Percentiles rank a stretch among this genome's conserved stretches.
Conservation (phyloP, 495 filamentous ascomycete genomes). For the Penicillium argentinense region DNA sequence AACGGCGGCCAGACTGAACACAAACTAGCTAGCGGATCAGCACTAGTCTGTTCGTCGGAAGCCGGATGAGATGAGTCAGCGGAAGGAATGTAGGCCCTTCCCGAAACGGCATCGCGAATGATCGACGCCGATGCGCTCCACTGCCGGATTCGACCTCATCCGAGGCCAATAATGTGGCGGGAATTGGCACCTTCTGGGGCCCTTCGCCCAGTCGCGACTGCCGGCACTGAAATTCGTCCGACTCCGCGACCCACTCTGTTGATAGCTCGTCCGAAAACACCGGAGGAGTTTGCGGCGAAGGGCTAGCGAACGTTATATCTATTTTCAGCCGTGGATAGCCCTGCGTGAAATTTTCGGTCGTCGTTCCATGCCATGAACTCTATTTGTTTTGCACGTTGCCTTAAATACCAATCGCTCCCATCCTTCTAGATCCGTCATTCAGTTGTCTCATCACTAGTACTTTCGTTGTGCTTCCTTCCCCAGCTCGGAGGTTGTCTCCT, state of each 20-base stretch:
- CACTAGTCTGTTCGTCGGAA: not conserved
- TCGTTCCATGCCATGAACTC: not conserved
- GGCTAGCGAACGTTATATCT: conserved; percentile 1
- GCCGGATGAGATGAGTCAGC: conserved; percentile 2
- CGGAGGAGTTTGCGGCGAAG: not conserved
- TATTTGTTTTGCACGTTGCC: not conserved
- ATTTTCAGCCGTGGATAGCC: not conserved
- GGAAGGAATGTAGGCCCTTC: not conserved
- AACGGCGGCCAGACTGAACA: no score
- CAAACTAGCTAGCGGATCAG: no score
- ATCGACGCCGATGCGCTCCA: conserved; percentile 3
- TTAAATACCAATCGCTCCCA: no score
- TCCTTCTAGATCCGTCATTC: not conserved
- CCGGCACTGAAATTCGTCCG: conserved; percentile 5
- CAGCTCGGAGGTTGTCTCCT: conserved; percentile 1
- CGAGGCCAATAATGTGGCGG: not conserved
- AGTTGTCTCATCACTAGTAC: no score
- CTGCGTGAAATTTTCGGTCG: conserved; percentile 1
- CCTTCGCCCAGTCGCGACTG: not conserved
- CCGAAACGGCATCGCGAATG: not conserved
- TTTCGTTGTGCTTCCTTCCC: not conserved
- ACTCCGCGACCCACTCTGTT: conserved; percentile 7
- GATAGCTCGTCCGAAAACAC: conserved; percentile 10
- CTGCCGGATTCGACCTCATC: conserved; percentile 6
- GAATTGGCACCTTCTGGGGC: not conserved